A percentile compares a stretch with the other conserved stretches of the same genome.
phyloP scores from a whole-genome alignment of 371 early-diverging fungal genomes.

The Haplosporangium sp. region DNA sequence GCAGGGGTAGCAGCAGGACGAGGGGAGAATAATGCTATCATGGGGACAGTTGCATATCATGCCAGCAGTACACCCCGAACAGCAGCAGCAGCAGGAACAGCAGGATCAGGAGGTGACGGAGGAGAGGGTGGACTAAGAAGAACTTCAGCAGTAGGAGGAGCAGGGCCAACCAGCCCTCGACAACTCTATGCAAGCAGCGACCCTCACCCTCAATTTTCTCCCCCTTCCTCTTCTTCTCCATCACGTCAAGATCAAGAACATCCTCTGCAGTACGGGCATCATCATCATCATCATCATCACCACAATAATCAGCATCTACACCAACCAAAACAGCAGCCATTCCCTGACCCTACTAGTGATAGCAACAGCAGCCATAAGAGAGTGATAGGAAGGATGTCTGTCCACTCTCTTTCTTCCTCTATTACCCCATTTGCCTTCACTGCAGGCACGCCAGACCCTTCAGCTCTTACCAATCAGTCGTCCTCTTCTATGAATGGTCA shows the following conservation, averaged over 20 bases:
- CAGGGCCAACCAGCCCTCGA: slow-evolving; percentile 10
- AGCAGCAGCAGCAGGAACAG: slow-evolving; percentile 22
- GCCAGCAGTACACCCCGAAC: slow-evolving; percentile 25
- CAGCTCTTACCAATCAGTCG: slow-evolving; percentile 3
- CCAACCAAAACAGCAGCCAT: slow-evolving; percentile 12
- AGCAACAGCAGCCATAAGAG: slow-evolving; percentile 14
- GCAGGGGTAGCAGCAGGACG: slow-evolving; percentile 29
- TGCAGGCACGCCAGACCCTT: slow-evolving; percentile 17
- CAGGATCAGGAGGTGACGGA: slow-evolving; percentile 15
- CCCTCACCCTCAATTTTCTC: slow-evolving; percentile 8
- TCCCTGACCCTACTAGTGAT: neutral
- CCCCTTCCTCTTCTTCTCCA: slow-evolving; percentile 18
- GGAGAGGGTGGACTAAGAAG: slow-evolving; percentile 3
- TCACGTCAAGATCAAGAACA: slow-evolving; percentile 19
- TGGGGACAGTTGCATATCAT: slow-evolving; percentile 44
- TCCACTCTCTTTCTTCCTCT: slow-evolving; percentile 19
- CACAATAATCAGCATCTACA: neutral
- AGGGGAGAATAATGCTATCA: slow-evolving; percentile 34
- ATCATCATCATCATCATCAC: neutral
- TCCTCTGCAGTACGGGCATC: neutral
- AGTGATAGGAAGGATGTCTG: slow-evolving; percentile 12
- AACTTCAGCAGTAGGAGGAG: slow-evolving; percentile 10
- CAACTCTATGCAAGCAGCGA: slow-evolving; percentile 10
- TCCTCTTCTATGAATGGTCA: slow-evolving; percentile 27
- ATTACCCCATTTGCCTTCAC: slow-evolving; percentile 13